Percentiles rank a stretch among this genome's conserved stretches.
Conservation (phyloP, 768 basidiomycete species). For the Hemileccinum impolitum region DNA sequence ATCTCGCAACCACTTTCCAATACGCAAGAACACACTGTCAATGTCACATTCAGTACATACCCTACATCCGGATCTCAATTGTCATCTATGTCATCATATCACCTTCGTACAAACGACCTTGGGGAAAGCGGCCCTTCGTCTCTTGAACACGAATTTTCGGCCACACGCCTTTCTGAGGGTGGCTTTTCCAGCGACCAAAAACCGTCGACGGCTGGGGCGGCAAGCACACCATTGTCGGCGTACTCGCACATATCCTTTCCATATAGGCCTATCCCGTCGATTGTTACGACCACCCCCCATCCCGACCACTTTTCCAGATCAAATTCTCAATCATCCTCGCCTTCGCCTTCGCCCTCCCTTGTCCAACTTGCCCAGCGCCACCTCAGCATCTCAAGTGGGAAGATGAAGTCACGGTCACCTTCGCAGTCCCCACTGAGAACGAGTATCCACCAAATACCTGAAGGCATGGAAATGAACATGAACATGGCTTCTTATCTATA, state of each 20-base stretch:
- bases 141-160: slow-evolving; percentile 22
- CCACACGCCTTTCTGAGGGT: slow-evolving; percentile 18
- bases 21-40: slow-evolving; percentile 20
- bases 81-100: slow-evolving; percentile 34
- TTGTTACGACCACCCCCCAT: slow-evolving; percentile 43
- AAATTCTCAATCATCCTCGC: slow-evolving; percentile 8
- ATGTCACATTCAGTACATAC: slow-evolving; percentile 26
- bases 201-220: not conserved
- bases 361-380: slow-evolving; percentile 26
- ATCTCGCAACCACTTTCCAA: slow-evolving; percentile 17
- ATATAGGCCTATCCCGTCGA: slow-evolving; percentile 50
- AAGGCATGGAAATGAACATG: slow-evolving; percentile 11
- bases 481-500: slow-evolving; percentile 9
- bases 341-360: slow-evolving; percentile 13
- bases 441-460: slow-evolving; percentile 16
- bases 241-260: slow-evolving; percentile 27
- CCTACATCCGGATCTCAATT: slow-evolving; percentile 31
- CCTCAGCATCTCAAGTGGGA: slow-evolving; percentile 19
- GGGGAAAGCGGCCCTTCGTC: slow-evolving; percentile 11
- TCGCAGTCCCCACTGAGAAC: slow-evolving; percentile 31
- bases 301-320: slow-evolving; percentile 13
- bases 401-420: slow-evolving; percentile 29
- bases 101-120: slow-evolving; percentile 20
- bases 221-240: slow-evolving; percentile 12
- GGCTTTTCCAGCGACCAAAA: slow-evolving; percentile 8